Base-by-base conservation (phyloP, 2,329 filamentous ascomycete species). In the Xylaria sp. region DNA sequence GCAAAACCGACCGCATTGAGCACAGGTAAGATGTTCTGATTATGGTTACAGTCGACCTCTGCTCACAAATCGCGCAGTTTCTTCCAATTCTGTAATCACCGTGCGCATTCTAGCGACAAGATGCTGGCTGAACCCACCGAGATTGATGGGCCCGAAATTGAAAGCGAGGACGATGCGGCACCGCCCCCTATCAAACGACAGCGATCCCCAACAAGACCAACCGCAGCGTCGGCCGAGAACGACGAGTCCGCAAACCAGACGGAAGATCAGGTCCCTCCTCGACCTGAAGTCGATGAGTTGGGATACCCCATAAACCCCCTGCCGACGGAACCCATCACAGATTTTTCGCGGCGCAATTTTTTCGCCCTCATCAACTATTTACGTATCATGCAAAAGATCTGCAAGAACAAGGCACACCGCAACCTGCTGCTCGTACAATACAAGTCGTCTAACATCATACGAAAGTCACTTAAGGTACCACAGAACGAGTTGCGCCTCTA, bases 351-450 rank as follows among this genome's bases (percentile, higher is more conserved):
- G 73, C 90, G 94, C 64, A 96, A 96, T 71, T 96, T 97, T 78
- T 96, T 96, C 78, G 90, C 91, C 1, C 85, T 90, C 41, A 97
- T 97, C 77, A 97, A 96, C 74, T 93, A 95, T 73, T 81, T 99
- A 18, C 91, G 95, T 61, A 87, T 97, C 55, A 90, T 99, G 84
- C 94, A 99, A 69, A 99, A 99, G 75, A 89, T 97, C 55, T 97
- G 92, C 75, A 95, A 96, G 66, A 84, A 90, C 74, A 97, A 97
- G 75, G 91, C 93, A 1, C 94, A 99, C 74, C 89, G 94, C 50
- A 96, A 96, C 71, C 80, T 99, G 13, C 82, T 97, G 45, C 85
- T 99, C 47, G 92, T 99, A 34, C 90, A 93, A 67, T 97, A 97
- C 80, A 97, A 97, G 74, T 94, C 89, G 44, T 92, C 88, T 52